Evolutionary conservation across 352 stramenopile genomes (phyloP), one percentile per base, ranked within the genome.

Genomic region (Phytopythium aichiense): DNA sequence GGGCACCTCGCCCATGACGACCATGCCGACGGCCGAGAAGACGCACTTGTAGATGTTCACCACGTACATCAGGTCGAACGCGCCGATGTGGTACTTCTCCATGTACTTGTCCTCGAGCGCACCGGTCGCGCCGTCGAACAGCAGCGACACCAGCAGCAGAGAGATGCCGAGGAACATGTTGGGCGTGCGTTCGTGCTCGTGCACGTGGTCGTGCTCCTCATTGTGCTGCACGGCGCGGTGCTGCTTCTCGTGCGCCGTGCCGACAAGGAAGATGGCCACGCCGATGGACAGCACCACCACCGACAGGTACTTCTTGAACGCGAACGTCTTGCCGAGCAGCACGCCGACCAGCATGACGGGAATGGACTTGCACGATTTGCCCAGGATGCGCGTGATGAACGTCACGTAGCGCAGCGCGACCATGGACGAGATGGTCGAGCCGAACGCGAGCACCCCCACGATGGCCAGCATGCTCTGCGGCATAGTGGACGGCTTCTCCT

Each of bases 351-450:
- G n/a, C 84, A 95, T 93, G 31, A 95, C 80, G 0, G 86, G 86
- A 52, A 95, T 93, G 4, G 81, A 91, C 71, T 93, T 93, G 81
- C 86, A 95, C 59, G 84, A 92, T 73, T 95, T 95, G 74, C 84
- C 86, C 31, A 95, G 61, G 56, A 92, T 91, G 13, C 86, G 81
- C 28, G 86, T 94, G 60, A 94, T 91, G 72, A 92, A 93, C 48
- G 83, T 90, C 50, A 93, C 81, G 64, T 95, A 95, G 18, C 86
- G 86, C 25, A 95, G 64, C 49, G 83, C 79, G 43, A 92, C 77
- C 77, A 95, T 91, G 9, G 86, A 95, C 56, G 82, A 75, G 62
- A 93, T 89, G 31, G 82, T 93, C 18, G 86, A 93, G 12, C 79
- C 71, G 55, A 95, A 95, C 4, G 84, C 84, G 11, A 92, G 58